Evolutionary conservation across 2,329 filamentous ascomycete species (phyloP).

Genomic region (Nigrospora osmanthi): DNA sequence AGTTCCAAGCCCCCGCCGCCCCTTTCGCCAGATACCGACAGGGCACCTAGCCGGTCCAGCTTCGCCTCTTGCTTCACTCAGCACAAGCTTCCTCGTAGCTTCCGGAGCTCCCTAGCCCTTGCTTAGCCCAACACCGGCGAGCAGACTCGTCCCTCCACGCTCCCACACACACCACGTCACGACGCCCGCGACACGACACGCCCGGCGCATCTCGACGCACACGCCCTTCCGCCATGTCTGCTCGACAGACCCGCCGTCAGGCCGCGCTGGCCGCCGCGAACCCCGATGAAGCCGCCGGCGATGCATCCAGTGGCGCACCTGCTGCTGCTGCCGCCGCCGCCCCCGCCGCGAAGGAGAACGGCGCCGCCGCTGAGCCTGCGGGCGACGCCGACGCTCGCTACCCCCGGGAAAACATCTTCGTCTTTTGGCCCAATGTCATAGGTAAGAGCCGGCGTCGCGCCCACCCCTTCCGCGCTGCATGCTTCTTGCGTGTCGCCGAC

Average conservation of each 20-base stretch:
- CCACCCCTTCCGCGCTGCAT: not conserved
- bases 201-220: not conserved
- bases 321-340: conserved; percentile 29
- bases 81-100: too few relatives aligned
- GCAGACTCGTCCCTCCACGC: too few relatives aligned
- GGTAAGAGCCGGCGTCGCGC: conserved; percentile 38
- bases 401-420: conserved; percentile 65
- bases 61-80: too few relatives aligned
- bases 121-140: too few relatives aligned
- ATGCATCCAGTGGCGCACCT: conserved; percentile 13
- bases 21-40: too few relatives aligned
- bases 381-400: conserved; percentile 25
- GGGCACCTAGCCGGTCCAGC: too few relatives aligned
- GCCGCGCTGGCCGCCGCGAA: conserved; percentile 22
- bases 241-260: conserved; percentile 29
- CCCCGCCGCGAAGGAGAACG: conserved; percentile 29
- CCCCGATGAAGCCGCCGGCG: conserved; percentile 12
- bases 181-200: too few relatives aligned
- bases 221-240: conserved; percentile 23
- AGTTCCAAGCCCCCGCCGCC: too few relatives aligned
- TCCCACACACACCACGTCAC: too few relatives aligned
- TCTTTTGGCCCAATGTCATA: conserved; percentile 77
- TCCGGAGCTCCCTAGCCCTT: too few relatives aligned
- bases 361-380: conserved; percentile 16
- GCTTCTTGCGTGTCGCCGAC: not conserved